phyloP scores from a whole-genome alignment of 2,329 filamentous ascomycete species.

The Microsporum audouinii region DNA sequence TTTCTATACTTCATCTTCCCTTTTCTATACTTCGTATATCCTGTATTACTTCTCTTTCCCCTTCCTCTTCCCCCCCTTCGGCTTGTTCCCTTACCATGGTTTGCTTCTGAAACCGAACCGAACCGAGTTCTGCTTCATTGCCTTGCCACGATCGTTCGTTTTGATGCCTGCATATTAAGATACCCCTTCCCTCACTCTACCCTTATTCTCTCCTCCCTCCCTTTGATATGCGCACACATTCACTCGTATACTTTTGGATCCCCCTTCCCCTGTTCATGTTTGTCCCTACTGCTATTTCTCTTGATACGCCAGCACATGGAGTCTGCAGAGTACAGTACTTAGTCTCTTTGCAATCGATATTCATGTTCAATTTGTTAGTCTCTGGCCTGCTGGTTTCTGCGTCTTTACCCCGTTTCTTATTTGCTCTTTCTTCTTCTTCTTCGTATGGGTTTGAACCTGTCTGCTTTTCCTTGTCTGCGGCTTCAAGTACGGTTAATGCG shows the following conservation, averaged over 20 bases:
- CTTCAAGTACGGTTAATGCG: not conserved
- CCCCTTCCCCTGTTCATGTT: not conserved
- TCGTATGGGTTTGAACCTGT: not conserved
- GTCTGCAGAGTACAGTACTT: conserved; percentile 1
- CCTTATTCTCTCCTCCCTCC: not conserved
- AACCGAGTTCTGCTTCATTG: not conserved
- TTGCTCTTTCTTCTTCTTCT: not conserved
- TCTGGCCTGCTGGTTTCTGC: not conserved
- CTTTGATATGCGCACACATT: conserved; percentile 17
- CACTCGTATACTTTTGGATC: conserved; percentile 6
- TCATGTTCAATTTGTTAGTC: not conserved
- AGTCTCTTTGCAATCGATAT: not conserved
- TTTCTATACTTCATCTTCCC: not conserved
- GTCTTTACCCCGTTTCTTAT: not conserved
- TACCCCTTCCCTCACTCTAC: not conserved
- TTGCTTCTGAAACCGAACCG: not conserved
- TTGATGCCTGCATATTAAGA: conserved; percentile 1
- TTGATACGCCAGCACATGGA: not conserved
- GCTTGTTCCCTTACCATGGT: not conserved
- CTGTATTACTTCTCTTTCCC: not conserved
- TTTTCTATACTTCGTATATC: not conserved
- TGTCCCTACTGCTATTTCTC: not conserved
- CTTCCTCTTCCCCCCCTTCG: not conserved
- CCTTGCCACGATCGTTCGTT: not conserved
- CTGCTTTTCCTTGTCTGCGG: not conserved